Base-by-base conservation (phyloP, 176 grass and related monocot genomes). In the Carex cristatella region DNA sequence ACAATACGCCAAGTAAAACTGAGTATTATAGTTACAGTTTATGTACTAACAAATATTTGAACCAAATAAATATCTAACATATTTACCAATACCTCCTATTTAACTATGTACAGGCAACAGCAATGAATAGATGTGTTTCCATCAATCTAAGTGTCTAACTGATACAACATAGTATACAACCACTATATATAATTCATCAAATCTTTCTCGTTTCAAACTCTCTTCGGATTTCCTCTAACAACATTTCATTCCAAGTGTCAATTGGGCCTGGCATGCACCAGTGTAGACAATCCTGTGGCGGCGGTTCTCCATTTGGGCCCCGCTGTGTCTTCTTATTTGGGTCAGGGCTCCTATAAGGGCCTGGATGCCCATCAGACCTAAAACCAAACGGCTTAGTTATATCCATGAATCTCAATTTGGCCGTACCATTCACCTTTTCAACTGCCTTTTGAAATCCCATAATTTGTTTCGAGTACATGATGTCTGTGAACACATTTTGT, bases 211-310 rank as follows among this genome's bases (percentile, higher is more conserved):
- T 86, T 58, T 92, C 85, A 2, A 91, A 88, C 38, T 99, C 66
- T 85, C 88, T 94, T 66, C 71, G 66, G 65, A 99, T 95, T 62
- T 84, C 90, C 90, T 95, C 91, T 78, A 99, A 81, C 85, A 99
- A 51, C 78, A 99, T 89, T 83, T 99, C 96, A 59, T 99, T 99
- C 91, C 96, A 99, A 64, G 80, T 89, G 83, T 99, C 93, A 23
- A 99, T 87, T 4, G 93, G 91, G 61, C 96, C 96, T 61, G 95
- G 95, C 95, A 98, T 98, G 86, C 95, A 98, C 95, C 95, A 95
- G 65, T 95, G 95, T 46, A 98, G 72, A 78, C 93, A 98, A 90
- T 98, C 95, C 61, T 98, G 93, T 30, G 95, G 95, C 8, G 91
- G 95, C 38, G 95, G 95, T 40, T 90, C 88, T 77, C 93, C 95